Base-by-base conservation (phyloP, 495 filamentous ascomycete species). In the Aspergillus haitiensis region DNA sequence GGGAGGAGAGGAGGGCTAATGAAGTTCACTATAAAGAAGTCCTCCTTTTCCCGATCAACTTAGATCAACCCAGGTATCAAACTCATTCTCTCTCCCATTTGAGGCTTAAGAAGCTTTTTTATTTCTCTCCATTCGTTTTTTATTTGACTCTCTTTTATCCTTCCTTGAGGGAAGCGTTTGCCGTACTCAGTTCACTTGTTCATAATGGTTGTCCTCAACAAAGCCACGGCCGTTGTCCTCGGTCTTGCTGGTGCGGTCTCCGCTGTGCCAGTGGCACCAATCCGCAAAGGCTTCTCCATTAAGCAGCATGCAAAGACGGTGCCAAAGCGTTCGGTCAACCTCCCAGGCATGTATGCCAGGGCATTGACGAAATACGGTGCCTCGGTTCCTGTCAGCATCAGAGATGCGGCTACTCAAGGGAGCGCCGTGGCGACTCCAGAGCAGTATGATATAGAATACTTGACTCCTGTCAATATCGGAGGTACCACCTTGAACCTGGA, bases 391-490 rank as follows among this genome's bases (percentile, higher is more conserved):
- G 48, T 54, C 27, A 49, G 70, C 52, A 65, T 85, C 52, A 67
- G 68, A 47, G 69, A 72, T 34, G 81, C 82, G 48, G 77, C 72
- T 37, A 70, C 75, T 45, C 77, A 75, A 34, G 81, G 78, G 52
- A 74, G 73, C 52, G 85, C 75, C 35, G 64, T 70, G 49, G 79
- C 84, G 16, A 79, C 68, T 5, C 88, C 89, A 0, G 75, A 84
- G 66, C 44, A 66, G 11, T 70, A 82, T 63, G 89, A 91, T 64
- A 60, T 67, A 35, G 83, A 88, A 69, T 93, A 89, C 62, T 67
- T 92, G 60, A 82, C 80, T 31, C 86, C 87, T 13, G 87, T 92
- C 54, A 77, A 71, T 3, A 76, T 92, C 59, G 89, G 89, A 58
- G 73, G 74, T 11, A 82, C 85, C 54, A 81, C 77, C 5, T 67